phyloP scores from a whole-genome alignment of 306 rosid species.

The Ormosia semicastrata region DNA sequence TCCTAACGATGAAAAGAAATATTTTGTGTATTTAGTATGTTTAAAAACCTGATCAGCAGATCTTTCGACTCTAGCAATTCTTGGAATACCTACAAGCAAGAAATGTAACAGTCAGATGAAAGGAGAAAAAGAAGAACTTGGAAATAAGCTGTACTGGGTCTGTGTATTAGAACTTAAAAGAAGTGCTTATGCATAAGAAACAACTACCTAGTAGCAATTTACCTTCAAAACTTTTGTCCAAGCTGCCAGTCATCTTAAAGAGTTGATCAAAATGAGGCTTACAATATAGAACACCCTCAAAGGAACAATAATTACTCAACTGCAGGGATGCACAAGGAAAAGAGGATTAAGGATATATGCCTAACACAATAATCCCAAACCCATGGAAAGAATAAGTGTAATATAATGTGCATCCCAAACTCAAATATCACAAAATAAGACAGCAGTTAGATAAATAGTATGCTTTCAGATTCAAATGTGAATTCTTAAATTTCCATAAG shows the following conservation, averaged over 20 bases:
- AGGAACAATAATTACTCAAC: slow-evolving; percentile 84
- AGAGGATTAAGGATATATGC: slow-evolving; percentile 11
- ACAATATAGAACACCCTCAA: slow-evolving; percentile 86
- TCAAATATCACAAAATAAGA: neutral
- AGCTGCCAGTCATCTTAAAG: slow-evolving; percentile 90
- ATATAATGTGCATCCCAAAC: neutral
- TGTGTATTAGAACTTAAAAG: neutral
- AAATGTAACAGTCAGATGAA: neutral
- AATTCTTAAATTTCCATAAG: neutral
- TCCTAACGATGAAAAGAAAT: neutral
- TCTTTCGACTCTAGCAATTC: slow-evolving; percentile 59
- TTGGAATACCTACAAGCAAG: slow-evolving; percentile 60
- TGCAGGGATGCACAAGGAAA: slow-evolving; percentile 38
- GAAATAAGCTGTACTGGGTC: neutral
- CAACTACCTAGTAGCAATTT: slow-evolving; percentile 1
- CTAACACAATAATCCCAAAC: neutral
- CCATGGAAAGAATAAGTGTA: neutral
- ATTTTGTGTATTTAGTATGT: neutral
- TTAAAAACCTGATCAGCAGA: slow-evolving; percentile 63
- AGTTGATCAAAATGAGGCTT: slow-evolving; percentile 97
- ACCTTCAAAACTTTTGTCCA: slow-evolving; percentile 97
- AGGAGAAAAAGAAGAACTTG: neutral
- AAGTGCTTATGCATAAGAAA: slow-evolving; percentile 8
- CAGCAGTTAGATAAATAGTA: neutral
- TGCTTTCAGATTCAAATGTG: neutral